Percentiles rank a stretch among this genome's conserved stretches.
phyloP scores from a whole-genome alignment of 768 basidiomycete species.

The Boletus rubropictus region DNA sequence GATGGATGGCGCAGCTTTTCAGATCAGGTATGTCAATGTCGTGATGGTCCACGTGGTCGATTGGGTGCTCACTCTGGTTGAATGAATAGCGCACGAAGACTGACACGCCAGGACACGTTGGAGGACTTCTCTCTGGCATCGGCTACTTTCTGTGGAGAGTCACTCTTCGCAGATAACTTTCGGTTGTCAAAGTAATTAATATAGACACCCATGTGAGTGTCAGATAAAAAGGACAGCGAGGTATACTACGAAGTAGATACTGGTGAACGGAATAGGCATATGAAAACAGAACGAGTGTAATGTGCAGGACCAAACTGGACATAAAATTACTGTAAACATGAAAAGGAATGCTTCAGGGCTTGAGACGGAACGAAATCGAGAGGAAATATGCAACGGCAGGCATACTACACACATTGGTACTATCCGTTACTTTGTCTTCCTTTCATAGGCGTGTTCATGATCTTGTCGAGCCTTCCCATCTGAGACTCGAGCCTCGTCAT shows the following conservation, averaged over 20 bases:
- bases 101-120: slow-evolving; percentile 66
- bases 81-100: slow-evolving; percentile 42
- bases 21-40: slow-evolving; percentile 28
- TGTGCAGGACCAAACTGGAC: slow-evolving; percentile 1
- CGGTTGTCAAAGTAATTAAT: neutral
- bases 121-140: slow-evolving; percentile 56
- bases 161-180: slow-evolving; percentile 25
- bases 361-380: neutral
- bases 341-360: neutral
- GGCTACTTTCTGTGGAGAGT: slow-evolving; percentile 42
- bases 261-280: slow-evolving; percentile 9
- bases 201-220: slow-evolving; percentile 4
- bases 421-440: slow-evolving; percentile 14
- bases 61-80: neutral
- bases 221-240: slow-evolving; percentile 7
- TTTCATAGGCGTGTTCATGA: slow-evolving; percentile 67
- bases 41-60: neutral
- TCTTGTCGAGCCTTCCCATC: slow-evolving; percentile 72
- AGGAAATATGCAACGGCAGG: neutral
- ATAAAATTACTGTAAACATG: slow-evolving; percentile 1
- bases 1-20: slow-evolving; percentile 32
- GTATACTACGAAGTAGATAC: slow-evolving; percentile 6
- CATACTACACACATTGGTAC: neutral
- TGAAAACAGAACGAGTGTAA: slow-evolving; percentile 14
- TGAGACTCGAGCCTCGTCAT: slow-evolving; percentile 73